Evolutionary conservation across 208 protist genomes (phyloP), one percentile per base, ranked within the genome.

Genomic region (Lotmaria passim): DNA sequence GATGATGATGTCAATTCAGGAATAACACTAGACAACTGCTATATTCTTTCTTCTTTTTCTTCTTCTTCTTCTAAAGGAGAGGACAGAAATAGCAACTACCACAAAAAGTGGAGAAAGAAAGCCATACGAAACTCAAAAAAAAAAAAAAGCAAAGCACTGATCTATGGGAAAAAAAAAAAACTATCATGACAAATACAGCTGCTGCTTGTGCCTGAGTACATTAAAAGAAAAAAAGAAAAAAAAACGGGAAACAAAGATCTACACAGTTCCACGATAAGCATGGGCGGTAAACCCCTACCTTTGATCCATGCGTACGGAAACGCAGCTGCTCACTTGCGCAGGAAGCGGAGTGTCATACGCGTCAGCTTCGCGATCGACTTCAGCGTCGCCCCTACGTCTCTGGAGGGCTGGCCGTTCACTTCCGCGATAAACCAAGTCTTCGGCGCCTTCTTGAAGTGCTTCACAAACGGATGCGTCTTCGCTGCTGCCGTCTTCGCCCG

Each of bases 341-440:
- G 19, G 38, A 85, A 82, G 14, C 59, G 66, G 19, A 85, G 60
- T 2, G 64, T 78, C 80, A 85, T 85, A 17, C 60, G 56, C 19
- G 53, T 78, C 12, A 81, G 59, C 43, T 66, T 55, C 1, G 59
- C 73, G 57, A 90, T 87, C 10, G 75, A 65, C 36, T 81, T 64
- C 23, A 87, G 48, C 10, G 83, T 64, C 26, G 76, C 64, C n/a
- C 59, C 34, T 15, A 65, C 62, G 38, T 75, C 74, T 31, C 72
- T 56, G 8, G 62, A 53, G 12, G 86, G 48, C 7, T 31, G 66
- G 47, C 73, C 75, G 59, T 85, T 86, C 6, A 86, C 73, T 58
- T 78, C 73, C 36, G 75, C 46, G 53, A 92, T 78, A 48, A 71
- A 79, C 85, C 85, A 90, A 24, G 61, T 66, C 39, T 66, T 63